Percentiles rank a stretch among this genome's conserved stretches.
Evolutionary conservation across 441 rosid species (phyloP).

Genomic region (Eutrema salsugineum): DNA sequence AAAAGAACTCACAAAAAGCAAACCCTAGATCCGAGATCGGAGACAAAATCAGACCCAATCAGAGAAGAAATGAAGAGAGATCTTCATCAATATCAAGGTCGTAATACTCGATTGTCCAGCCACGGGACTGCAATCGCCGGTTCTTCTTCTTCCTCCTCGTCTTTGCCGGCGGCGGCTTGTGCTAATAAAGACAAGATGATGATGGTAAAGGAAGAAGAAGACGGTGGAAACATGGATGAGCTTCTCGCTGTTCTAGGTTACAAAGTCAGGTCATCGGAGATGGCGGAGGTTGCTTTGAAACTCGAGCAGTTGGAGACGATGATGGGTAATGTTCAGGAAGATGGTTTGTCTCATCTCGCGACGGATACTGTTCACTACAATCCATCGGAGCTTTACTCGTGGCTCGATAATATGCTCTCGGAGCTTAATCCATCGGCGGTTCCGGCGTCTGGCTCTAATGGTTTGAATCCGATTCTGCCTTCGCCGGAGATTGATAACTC

Average conservation of each 20-base stretch:
- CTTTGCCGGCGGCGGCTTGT: not conserved
- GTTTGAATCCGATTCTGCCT: not conserved
- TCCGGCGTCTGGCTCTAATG: not conserved
- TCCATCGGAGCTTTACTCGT: constrained; percentile 65
- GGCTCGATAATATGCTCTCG: constrained; percentile 63
- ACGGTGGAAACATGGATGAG: constrained; percentile 71
- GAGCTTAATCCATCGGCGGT: constrained; percentile 42
- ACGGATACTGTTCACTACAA: constrained; percentile 66
- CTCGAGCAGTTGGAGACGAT: constrained; percentile 78
- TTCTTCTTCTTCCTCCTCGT: constrained; percentile 3
- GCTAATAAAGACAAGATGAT: constrained; percentile 44
- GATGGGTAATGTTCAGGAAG: constrained; percentile 55
- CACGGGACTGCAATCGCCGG: not conserved
- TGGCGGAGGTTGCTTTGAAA: constrained; percentile 83
- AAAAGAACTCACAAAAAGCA: not conserved
- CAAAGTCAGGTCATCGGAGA: constrained; percentile 72
- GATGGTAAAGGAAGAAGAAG: constrained; percentile 36
- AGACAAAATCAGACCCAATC: not conserved
- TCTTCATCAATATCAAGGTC: constrained; percentile 34
- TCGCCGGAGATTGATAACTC: constrained; percentile 27
- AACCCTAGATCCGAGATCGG: not conserved
- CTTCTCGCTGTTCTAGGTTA: constrained; percentile 73
- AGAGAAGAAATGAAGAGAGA: constrained; percentile 47
- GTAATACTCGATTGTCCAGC: constrained; percentile 9
- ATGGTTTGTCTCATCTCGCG: constrained; percentile 53